A percentile compares a stretch with the other conserved stretches of the same genome.
Conservation (phyloP, 2,329 filamentous ascomycete genomes). For the Biscogniauxia marginata region DNA sequence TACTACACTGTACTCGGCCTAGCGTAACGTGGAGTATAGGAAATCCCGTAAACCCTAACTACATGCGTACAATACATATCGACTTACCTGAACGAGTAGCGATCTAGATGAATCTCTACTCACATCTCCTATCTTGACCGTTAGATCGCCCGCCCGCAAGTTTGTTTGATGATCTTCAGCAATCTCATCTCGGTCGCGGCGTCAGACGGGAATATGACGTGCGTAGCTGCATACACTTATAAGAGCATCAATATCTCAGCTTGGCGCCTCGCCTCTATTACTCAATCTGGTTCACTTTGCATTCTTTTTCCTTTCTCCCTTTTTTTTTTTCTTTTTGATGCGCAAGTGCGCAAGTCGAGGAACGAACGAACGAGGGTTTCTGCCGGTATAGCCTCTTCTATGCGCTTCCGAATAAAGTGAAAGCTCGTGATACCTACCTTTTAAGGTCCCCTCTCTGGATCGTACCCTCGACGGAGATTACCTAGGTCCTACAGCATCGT, state of each 20-base stretch:
- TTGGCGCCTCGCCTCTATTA: not conserved
- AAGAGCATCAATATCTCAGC: slow-evolving; percentile 8
- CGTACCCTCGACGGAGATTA: too few relatives aligned
- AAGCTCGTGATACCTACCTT: too few relatives aligned
- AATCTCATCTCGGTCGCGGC: slow-evolving; percentile 9
- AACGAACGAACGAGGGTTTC: not conserved
- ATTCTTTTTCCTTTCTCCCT: not conserved
- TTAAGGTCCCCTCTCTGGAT: too few relatives aligned
- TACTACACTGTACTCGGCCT: not conserved
- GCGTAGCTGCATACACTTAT: slow-evolving; percentile 16
- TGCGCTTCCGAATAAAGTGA: too few relatives aligned
- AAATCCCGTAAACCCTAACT: not conserved
- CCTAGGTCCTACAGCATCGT: too few relatives aligned
- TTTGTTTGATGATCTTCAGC: slow-evolving; percentile 15
- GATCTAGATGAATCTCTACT: slow-evolving; percentile 1
- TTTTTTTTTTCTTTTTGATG: too few relatives aligned
- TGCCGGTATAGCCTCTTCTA: too few relatives aligned
- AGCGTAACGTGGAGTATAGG: not conserved
- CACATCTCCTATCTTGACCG: slow-evolving; percentile 17
- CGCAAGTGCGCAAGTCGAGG: not conserved
- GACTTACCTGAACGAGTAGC: not conserved
- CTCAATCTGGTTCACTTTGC: not conserved
- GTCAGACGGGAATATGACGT: slow-evolving; percentile 12
- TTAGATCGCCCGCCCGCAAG: slow-evolving; percentile 5
- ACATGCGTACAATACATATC: too few relatives aligned